Base-by-base conservation (phyloP, 495 filamentous ascomycete species). In the Hypoxylon intermedium region DNA sequence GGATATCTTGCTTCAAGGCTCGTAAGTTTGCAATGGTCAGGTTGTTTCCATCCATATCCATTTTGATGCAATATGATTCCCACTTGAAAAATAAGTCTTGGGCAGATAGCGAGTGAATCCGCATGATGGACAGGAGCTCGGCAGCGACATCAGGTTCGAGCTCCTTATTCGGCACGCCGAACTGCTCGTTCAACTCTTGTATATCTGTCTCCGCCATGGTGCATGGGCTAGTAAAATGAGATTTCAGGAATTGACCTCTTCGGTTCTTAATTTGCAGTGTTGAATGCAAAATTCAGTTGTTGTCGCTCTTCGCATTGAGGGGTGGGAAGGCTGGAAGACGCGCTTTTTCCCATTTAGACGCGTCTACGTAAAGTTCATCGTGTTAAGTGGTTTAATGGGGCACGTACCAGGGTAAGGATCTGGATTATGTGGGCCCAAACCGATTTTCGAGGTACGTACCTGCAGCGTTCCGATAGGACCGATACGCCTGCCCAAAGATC, bases 71-170 rank as follows among this genome's bases (percentile, higher is more conserved):
- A 79, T 97, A 98, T 0, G 91, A 91, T 67, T 98, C 93, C 94
- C 94, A 98, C 83, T 97, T 96, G 83, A 87, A 97, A 71, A 89
- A 96, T 13, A 97, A 79, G 65, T 98, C 93, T 68, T 97, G 83
- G 20, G 83, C 79, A 23, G 82, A 78, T 52, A 97, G 82, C 15
- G 82, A 81, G 72, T 96, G 90, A 13, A 97, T 76, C 45, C 87
- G 86, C 72, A 94, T 82, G 62, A 97, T 95, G 21, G 89, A 92
- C 65, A 86, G 82, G 34, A 98, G 78, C 72, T 97, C 93, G 16
- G 79, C 75, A 33, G 89, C 74, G 42, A 97, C 80, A 73, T 96
- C 91, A 49, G 86, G 77, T 40, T 87, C 80, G 7, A 93, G 76
- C 6, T 67, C 45, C 67, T 73, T 67, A 55, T 68, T 56, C 21